Base-by-base conservation (phyloP, 345 rosid species). In the Rhodamnia argentea region DNA sequence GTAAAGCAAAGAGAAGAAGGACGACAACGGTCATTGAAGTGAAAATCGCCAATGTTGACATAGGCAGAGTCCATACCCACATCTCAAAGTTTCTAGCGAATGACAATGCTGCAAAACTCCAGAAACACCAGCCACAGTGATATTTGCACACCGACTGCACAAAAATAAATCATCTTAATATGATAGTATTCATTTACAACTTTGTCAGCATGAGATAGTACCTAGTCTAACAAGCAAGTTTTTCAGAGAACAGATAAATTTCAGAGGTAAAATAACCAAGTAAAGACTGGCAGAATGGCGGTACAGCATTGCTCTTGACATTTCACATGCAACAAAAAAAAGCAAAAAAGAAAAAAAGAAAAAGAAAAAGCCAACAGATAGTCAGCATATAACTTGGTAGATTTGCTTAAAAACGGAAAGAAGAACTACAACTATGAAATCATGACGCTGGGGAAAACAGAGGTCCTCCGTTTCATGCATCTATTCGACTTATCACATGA, bases 81-180 rank as follows among this genome's bases (percentile, higher is more conserved):
- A 93, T 95, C 99, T 94, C 87, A 97, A 84, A 42, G 96, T 94
- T 86, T 92, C 93, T 91, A 97, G 90, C 1, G 91, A 94, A 76
- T 87, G 93, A 88, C 99, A 96, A 85, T 91, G 91, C 78, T 87
- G 93, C 62, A 94, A 89, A 81, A 96, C 92, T 86, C 92, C 94
- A 84, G 93, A 93, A 53, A 97, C 93, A 62, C 98, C 97, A 82
- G 82, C 62, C 74, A 90, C 90, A 78, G 98, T 93, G 85, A 95
- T 90, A 29, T 86, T 93, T 85, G 85, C 88, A 87, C 99, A 96
- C 52, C 86, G 91, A 87, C 99, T 97, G 96, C 93, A 91, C 24
- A 86, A 85, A 84, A 89, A 85, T 23, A 86, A 55, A 85, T 76
- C 42, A 85, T 50, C 62, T 76, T 37, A 85, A 29, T 40, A 70